phyloP scores from a whole-genome alignment of 2,329 filamentous ascomycete species.

The Allantophomopsis cytisporea region DNA sequence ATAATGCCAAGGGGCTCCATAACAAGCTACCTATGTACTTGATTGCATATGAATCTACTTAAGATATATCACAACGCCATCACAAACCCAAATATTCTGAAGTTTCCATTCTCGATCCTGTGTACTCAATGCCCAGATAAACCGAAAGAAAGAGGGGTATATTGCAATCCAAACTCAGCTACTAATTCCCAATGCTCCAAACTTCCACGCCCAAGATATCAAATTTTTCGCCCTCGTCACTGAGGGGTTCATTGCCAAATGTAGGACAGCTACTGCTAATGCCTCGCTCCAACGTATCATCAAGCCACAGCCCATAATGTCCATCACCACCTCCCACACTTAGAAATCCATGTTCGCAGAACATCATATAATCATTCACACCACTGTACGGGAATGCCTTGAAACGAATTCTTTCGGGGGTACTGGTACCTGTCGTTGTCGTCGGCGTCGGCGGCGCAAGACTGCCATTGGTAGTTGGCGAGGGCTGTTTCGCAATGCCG shows the following conservation, averaged over 20 bases:
- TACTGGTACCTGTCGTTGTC: slow-evolving; percentile 26
- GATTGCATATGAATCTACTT: no score
- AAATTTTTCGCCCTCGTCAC: slow-evolving; percentile 87
- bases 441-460: slow-evolving; percentile 14
- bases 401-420: slow-evolving; percentile 73
- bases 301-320: slow-evolving; percentile 86
- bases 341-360: slow-evolving; percentile 75
- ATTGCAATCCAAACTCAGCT: background rate
- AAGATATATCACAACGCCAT: no score
- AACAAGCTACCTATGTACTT: no score
- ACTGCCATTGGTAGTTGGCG: slow-evolving; percentile 17
- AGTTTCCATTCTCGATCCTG: no score
- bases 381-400: slow-evolving; percentile 96
- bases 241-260: slow-evolving; percentile 88
- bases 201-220: slow-evolving; percentile 82
- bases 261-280: slow-evolving; percentile 77
- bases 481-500: slow-evolving; percentile 11
- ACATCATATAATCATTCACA: slow-evolving; percentile 92
- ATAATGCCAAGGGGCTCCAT: no score
- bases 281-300: slow-evolving; percentile 71
- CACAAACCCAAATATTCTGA: no score
- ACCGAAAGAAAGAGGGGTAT: no score
- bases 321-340: slow-evolving; percentile 83
- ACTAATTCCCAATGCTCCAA: slow-evolving; percentile 66
- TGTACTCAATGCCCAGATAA: no score